phyloP scores from a whole-genome alignment of 768 basidiomycete genomes.

The Hygrocybe coccinea region DNA sequence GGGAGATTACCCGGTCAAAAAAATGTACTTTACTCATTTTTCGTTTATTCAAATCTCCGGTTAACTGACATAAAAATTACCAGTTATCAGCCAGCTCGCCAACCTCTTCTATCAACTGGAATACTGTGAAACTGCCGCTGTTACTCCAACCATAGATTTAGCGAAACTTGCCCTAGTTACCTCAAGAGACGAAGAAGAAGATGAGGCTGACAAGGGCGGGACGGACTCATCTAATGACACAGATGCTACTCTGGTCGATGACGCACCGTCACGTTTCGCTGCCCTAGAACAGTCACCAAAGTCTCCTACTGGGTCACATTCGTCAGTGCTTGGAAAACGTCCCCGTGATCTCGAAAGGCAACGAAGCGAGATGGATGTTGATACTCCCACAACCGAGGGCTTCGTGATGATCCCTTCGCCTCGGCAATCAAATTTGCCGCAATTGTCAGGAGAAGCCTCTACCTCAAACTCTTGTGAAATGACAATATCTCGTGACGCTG shows the following conservation, averaged over 20 bases:
- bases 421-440: conserved; percentile 25
- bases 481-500: conserved; percentile 21
- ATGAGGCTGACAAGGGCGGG: conserved; percentile 64
- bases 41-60: not conserved
- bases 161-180: conserved; percentile 90
- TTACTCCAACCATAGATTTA: conserved; percentile 81
- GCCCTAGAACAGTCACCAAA: conserved; percentile 23
- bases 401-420: conserved; percentile 32
- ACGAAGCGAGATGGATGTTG: conserved; percentile 53
- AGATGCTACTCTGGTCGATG: conserved; percentile 84
- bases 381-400: conserved; percentile 38
- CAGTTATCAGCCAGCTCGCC: conserved; percentile 79
- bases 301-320: conserved; percentile 36
- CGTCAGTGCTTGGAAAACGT: conserved; percentile 68
- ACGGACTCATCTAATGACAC: conserved; percentile 84
- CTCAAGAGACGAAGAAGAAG: conserved; percentile 85
- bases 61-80: conserved; percentile 11
- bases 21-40: conserved; percentile 56
- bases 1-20: conserved; percentile 78
- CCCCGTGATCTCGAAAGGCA: conserved; percentile 44
- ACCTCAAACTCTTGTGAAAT: conserved; percentile 1
- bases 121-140: conserved; percentile 54
- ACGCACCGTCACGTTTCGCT: conserved; percentile 42
- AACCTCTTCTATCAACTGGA: conserved; percentile 76
- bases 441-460: conserved; percentile 6